Conservation (phyloP, 2,329 filamentous ascomycete species). For the Colletotrichum salicis region DNA sequence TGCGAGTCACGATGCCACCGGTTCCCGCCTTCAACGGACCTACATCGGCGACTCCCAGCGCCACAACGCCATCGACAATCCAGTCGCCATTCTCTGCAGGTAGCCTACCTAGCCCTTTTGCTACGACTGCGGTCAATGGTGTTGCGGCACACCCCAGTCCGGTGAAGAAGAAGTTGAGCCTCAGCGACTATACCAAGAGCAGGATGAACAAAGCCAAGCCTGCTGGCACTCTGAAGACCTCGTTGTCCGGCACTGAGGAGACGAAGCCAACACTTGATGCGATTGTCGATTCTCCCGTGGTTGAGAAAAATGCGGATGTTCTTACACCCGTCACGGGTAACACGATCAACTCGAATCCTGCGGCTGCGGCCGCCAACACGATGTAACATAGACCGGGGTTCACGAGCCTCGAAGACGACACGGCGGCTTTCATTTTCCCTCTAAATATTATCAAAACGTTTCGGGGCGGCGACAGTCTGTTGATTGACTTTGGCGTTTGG, state of each 20-base stretch:
- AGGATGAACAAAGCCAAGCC: conserved; percentile 61
- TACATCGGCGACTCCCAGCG: conserved; percentile 46
- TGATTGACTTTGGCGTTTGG: conserved; percentile 28
- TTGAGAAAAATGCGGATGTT: conserved; percentile 44
- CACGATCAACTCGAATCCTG: conserved; percentile 21
- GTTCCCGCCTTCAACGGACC: conserved; percentile 60
- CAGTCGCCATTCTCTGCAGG: conserved; percentile 62
- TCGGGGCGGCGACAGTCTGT: conserved; percentile 9
- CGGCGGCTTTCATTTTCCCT: conserved; percentile 6
- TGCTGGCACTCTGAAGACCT: conserved; percentile 22
- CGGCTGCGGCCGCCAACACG: conserved; percentile 17
- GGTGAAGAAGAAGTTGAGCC: conserved; percentile 73
- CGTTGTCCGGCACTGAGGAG: conserved; percentile 47
- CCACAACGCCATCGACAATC: conserved; percentile 56
- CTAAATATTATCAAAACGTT: conserved; percentile 16
- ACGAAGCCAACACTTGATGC: conserved; percentile 48
- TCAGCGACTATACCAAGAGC: conserved; percentile 73
- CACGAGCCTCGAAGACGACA: background rate
- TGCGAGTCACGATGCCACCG: conserved; percentile 67
- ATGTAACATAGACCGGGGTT: conserved; percentile 46
- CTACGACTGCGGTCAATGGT: conserved; percentile 54
- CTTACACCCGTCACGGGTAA: conserved; percentile 25
- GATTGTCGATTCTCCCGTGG: conserved; percentile 47
- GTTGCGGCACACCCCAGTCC: conserved; percentile 64
- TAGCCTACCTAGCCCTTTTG: conserved; percentile 56